These are phyloP conservation scores for Sarcodon sp. DNA, from an alignment of 768 basidiomycete species.

Conservation along the genomic window DNA sequence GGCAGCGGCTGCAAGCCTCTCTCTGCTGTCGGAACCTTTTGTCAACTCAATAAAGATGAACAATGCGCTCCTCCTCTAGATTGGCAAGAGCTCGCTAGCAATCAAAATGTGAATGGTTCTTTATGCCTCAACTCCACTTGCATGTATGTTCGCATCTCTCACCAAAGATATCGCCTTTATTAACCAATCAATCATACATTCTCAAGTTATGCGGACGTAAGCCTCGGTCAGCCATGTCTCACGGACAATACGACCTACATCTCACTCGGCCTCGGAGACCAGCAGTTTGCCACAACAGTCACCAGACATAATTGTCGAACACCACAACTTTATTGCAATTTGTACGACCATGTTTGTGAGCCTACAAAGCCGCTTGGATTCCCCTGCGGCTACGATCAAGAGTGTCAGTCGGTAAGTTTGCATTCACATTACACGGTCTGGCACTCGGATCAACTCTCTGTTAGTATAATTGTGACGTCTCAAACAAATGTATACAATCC, in stretches of 20 bases:
- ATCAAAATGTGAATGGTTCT: constrained; percentile 35
- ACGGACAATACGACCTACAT: constrained; percentile 40
- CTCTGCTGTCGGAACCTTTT: constrained; percentile 27
- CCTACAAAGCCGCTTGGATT: constrained; percentile 26
- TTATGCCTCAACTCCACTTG: constrained; percentile 46
- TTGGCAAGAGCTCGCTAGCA: constrained; percentile 25
- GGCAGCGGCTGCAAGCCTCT: constrained; percentile 39
- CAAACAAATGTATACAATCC: constrained; percentile 17
- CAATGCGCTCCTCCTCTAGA: constrained; percentile 31
- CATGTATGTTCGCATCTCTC: constrained; percentile 27
- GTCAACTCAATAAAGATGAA: constrained; percentile 53
- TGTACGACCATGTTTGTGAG: constrained; percentile 27
- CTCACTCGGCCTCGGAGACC: constrained; percentile 25
- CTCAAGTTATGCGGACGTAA: constrained; percentile 40
- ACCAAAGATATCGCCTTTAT: not conserved
- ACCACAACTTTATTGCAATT: constrained; percentile 42
- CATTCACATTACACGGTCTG: not conserved
- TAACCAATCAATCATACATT: not conserved
- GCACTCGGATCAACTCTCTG: not conserved
- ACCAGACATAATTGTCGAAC: constrained; percentile 46
- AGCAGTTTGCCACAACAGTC: constrained; percentile 33
- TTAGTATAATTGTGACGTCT: constrained; percentile 18
- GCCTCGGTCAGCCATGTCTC: constrained; percentile 36
- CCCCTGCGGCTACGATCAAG: constrained; percentile 35
- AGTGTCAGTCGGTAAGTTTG: constrained; percentile 32